Conservation (phyloP, 805 yeast species). For the Sugiyamaella chiloensis region DNA sequence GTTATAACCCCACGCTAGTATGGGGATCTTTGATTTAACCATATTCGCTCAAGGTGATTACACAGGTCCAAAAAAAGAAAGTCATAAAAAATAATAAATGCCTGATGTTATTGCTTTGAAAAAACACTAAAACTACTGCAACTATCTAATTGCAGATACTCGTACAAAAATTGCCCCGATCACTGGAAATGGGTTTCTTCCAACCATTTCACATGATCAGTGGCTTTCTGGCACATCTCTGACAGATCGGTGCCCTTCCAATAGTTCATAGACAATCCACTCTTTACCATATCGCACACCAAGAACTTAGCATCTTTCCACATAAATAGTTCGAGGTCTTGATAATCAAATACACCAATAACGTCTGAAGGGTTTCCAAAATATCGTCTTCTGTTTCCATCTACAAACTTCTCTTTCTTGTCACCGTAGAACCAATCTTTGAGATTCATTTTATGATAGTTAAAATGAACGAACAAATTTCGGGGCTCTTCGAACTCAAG, state of each 20-base stretch:
- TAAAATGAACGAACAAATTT: constrained; percentile 57
- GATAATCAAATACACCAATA: constrained; percentile 8
- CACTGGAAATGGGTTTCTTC: constrained; percentile 9
- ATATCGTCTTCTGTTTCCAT: constrained; percentile 50
- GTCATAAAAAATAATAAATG: constrained; percentile 3
- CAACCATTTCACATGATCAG: constrained; percentile 17
- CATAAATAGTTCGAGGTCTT: constrained; percentile 22
- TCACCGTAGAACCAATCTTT: constrained; percentile 42
- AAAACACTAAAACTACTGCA: no score
- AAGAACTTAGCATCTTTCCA: constrained; percentile 24
- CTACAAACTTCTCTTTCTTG: constrained; percentile 41
- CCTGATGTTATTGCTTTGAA: no score
- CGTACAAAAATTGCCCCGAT: no score
- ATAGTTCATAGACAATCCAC: constrained; percentile 13
- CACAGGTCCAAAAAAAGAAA: neutral
- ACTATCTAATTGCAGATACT: no score
- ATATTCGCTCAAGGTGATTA: no score
- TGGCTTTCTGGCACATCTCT: constrained; percentile 12
- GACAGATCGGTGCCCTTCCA: constrained; percentile 18
- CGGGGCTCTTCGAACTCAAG: constrained; percentile 12
- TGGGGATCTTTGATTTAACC: no score
- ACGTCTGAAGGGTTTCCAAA: constrained; percentile 42
- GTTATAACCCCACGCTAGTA: no score
- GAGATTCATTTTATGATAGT: constrained; percentile 66
- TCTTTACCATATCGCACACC: constrained; percentile 19